phyloP scores from a whole-genome alignment of 1,284 basidiomycete genomes.

The Papiliotrema laurentii region DNA sequence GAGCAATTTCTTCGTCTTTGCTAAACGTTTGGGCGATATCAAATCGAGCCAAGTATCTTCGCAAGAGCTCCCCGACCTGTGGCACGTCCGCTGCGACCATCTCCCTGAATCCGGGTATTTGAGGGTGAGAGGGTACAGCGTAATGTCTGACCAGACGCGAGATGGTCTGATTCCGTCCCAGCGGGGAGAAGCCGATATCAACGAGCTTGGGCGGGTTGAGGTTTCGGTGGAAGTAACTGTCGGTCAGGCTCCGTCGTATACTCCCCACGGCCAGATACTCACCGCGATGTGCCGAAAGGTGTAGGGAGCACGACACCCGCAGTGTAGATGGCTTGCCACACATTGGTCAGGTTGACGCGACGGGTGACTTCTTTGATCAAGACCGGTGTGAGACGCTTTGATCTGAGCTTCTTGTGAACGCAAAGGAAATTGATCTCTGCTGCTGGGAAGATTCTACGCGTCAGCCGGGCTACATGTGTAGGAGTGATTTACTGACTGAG shows the following conservation, averaged over 20 bases:
- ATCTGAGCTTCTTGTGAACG: slow-evolving; percentile 94
- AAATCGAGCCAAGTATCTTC: slow-evolving; percentile 79
- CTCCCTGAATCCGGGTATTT: slow-evolving; percentile 71
- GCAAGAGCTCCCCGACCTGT: slow-evolving; percentile 68
- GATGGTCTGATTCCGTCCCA: slow-evolving; percentile 77
- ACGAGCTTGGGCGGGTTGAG: slow-evolving; percentile 90
- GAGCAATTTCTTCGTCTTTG: slow-evolving; percentile 69
- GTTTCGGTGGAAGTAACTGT: slow-evolving; percentile 86
- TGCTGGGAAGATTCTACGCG: slow-evolving; percentile 60
- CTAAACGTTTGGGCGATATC: slow-evolving; percentile 75
- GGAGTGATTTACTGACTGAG: slow-evolving; percentile 58
- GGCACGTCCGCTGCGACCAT: slow-evolving; percentile 77
- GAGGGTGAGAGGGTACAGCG: slow-evolving; percentile 55
- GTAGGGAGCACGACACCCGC: slow-evolving; percentile 86
- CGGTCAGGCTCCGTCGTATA: background rate
- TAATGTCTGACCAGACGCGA: slow-evolving; percentile 76
- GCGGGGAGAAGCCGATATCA: slow-evolving; percentile 83
- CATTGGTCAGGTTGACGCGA: slow-evolving; percentile 78
- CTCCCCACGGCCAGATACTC: slow-evolving; percentile 23
- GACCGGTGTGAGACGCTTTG: slow-evolving; percentile 91
- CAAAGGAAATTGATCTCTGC: slow-evolving; percentile 98
- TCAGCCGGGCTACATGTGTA: slow-evolving; percentile 5
- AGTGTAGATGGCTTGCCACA: slow-evolving; percentile 98
- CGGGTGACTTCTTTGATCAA: slow-evolving; percentile 98
- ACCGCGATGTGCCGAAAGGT: slow-evolving; percentile 77